These are phyloP conservation scores for Symbiodinium pilosum DNA, from an alignment of 73 alveolate genomes.

Conservation along the genomic window DNA sequence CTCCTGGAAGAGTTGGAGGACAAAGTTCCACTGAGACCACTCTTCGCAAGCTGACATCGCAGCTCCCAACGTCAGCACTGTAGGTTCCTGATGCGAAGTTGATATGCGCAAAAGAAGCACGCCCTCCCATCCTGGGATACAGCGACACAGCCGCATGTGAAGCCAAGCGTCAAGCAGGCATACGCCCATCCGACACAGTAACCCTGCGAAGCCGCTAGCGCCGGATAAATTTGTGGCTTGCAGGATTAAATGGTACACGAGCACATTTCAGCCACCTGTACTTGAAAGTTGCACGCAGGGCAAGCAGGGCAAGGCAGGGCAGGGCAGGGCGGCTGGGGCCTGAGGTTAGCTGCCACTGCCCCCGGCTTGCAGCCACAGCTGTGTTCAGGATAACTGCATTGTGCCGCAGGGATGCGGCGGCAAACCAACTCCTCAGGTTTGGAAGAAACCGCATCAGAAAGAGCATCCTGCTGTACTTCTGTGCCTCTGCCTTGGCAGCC, in stretches of 20 bases:
- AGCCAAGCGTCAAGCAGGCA: neutral
- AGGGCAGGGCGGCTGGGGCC: no score
- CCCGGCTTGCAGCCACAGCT: neutral
- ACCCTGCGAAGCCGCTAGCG: neutral
- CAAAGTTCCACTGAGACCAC: constrained; percentile 11
- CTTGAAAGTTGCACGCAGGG: no score
- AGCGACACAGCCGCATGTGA: no score
- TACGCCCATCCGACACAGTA: neutral
- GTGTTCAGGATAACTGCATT: neutral
- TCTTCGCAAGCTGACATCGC: constrained; percentile 37
- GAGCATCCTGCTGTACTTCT: no score
- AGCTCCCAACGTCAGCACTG: constrained; percentile 24
- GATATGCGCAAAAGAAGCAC: neutral
- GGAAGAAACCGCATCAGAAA: no score
- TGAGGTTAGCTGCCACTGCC: neutral
- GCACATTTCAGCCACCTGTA: no score
- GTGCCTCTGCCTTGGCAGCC: no score
- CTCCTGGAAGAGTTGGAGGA: constrained; percentile 43
- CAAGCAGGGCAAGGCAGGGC: no score
- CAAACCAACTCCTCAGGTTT: neutral
- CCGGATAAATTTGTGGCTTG: no score
- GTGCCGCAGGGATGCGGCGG: neutral
- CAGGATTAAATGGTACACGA: no score
- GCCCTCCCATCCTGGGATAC: neutral
- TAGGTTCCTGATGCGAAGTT: neutral